phyloP scores from a whole-genome alignment of 805 yeast species.

The Kodamaea kaohsiungensis region DNA sequence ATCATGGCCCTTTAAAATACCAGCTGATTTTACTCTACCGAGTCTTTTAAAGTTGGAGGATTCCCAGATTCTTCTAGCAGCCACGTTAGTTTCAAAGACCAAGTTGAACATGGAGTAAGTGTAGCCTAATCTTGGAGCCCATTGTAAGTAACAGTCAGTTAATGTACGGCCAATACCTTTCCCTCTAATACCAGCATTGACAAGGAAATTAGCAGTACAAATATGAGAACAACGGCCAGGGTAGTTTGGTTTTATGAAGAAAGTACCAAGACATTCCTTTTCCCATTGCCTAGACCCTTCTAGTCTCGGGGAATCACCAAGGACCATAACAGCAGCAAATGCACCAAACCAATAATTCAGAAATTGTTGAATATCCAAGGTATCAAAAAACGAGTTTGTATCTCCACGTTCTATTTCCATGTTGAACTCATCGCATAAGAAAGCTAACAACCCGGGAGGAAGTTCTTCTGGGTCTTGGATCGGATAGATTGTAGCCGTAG shows the following conservation, averaged over 20 bases:
- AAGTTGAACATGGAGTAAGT: slow-evolving; percentile 81
- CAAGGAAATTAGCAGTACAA: slow-evolving; percentile 86
- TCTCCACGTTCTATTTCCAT: slow-evolving; percentile 90
- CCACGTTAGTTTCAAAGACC: slow-evolving; percentile 84
- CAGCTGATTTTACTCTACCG: slow-evolving; percentile 86
- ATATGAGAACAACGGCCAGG: slow-evolving; percentile 93
- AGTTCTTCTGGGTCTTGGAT: slow-evolving; percentile 63
- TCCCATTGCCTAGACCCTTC: slow-evolving; percentile 77
- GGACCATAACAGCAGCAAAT: slow-evolving; percentile 72
- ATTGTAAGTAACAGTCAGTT: slow-evolving; percentile 79
- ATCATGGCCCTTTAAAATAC: slow-evolving; percentile 80
- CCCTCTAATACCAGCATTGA: slow-evolving; percentile 89
- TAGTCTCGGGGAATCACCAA: slow-evolving; percentile 65
- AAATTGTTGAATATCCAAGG: slow-evolving; percentile 73
- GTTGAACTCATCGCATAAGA: slow-evolving; percentile 88
- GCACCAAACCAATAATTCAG: slow-evolving; percentile 86
- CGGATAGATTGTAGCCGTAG: slow-evolving; percentile 92
- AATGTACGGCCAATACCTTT: slow-evolving; percentile 88
- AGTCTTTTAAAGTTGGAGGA: slow-evolving; percentile 71
- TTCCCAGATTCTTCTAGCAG: slow-evolving; percentile 80
- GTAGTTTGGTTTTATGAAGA: slow-evolving; percentile 81
- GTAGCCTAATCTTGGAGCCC: slow-evolving; percentile 91
- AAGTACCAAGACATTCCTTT: slow-evolving; percentile 86
- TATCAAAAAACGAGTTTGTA: slow-evolving; percentile 82
- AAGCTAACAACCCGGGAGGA: slow-evolving; percentile 77